Conservation (phyloP, 768 basidiomycete genomes). For the Brasilioporus rufonigricans region DNA sequence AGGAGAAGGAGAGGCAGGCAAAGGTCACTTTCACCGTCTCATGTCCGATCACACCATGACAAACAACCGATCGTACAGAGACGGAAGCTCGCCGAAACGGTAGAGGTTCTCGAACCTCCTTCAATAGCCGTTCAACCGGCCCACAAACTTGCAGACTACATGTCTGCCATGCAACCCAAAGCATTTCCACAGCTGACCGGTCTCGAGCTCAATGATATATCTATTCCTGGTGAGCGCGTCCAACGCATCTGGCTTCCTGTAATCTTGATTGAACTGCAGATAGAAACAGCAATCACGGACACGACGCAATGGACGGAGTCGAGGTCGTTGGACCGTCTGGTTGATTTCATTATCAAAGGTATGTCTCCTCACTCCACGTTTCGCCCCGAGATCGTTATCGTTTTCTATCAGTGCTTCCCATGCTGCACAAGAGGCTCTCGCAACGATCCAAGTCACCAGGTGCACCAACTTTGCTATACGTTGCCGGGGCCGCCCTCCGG, state of each 20-base stretch:
- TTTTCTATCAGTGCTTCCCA: slow-evolving; percentile 53
- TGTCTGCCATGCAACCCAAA: slow-evolving; percentile 65
- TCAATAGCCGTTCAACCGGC: slow-evolving; percentile 61
- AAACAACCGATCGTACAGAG: slow-evolving; percentile 43
- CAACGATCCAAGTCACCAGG: slow-evolving; percentile 77
- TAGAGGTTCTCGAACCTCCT: slow-evolving; percentile 34
- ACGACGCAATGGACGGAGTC: slow-evolving; percentile 71
- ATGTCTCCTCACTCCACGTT: slow-evolving; percentile 11
- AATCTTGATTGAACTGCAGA: slow-evolving; percentile 51
- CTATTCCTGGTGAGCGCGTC: slow-evolving; percentile 67
- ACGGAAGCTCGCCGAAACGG: slow-evolving; percentile 54
- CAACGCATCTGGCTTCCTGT: slow-evolving; percentile 11
- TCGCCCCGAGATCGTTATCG: not conserved
- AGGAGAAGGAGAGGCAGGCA: slow-evolving; percentile 68
- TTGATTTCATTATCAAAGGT: slow-evolving; percentile 78
- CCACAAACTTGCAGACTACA: slow-evolving; percentile 55
- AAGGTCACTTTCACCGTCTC: slow-evolving; percentile 46
- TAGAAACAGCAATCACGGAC: slow-evolving; percentile 73
- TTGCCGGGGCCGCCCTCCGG: slow-evolving; percentile 86
- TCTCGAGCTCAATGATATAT: slow-evolving; percentile 78
- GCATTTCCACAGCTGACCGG: slow-evolving; percentile 64
- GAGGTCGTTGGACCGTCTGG: slow-evolving; percentile 68
- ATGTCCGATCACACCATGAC: slow-evolving; percentile 5
- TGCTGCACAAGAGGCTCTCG: slow-evolving; percentile 62
- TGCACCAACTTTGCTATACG: slow-evolving; percentile 83